Percentiles rank a stretch among this genome's conserved stretches.
Evolutionary conservation across 2,329 filamentous ascomycete species (phyloP).

Genomic region (Paecilomyces dactylethromorphus): DNA sequence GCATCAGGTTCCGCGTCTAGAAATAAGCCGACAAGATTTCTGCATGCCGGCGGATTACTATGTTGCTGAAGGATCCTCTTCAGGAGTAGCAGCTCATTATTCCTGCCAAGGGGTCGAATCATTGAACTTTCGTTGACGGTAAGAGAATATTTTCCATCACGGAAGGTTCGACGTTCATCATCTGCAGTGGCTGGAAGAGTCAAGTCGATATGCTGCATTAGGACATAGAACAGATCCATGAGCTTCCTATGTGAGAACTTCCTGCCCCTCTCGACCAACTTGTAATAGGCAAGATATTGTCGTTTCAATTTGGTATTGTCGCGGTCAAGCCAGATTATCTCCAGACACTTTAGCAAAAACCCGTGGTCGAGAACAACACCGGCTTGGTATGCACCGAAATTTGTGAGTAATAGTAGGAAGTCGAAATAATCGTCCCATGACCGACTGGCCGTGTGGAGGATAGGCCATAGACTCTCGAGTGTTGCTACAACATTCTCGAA

Average conservation of each 20-base stretch:
- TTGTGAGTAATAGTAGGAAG: slow-evolving; percentile 60
- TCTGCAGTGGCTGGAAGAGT: slow-evolving; percentile 19
- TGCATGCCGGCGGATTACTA: slow-evolving; percentile 48
- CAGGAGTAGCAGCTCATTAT: slow-evolving; percentile 34
- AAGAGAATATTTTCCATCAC: slow-evolving; percentile 26
- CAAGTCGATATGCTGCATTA: slow-evolving; percentile 35
- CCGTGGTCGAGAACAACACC: slow-evolving; percentile 53
- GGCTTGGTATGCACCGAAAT: slow-evolving; percentile 54
- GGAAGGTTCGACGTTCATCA: slow-evolving; percentile 14
- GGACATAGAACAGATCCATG: slow-evolving; percentile 32
- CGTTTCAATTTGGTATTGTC: slow-evolving; percentile 41
- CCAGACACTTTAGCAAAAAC: slow-evolving; percentile 54
- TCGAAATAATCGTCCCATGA: slow-evolving; percentile 74
- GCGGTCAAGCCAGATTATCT: slow-evolving; percentile 56
- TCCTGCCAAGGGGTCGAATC: slow-evolving; percentile 25
- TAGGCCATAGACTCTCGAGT: slow-evolving; percentile 54
- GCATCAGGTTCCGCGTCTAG: slow-evolving; percentile 47
- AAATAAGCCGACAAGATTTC: slow-evolving; percentile 53
- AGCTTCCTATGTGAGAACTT: slow-evolving; percentile 38
- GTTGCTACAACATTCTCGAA: slow-evolving; percentile 35
- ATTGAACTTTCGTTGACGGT: slow-evolving; percentile 26
- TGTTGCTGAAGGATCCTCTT: slow-evolving; percentile 61
- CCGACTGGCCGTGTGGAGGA: slow-evolving; percentile 55
- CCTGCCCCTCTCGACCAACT: slow-evolving; percentile 40
- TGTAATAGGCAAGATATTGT: slow-evolving; percentile 46